phyloP scores from a whole-genome alignment of 768 basidiomycete genomes.

The Lactarius deliciosus region DNA sequence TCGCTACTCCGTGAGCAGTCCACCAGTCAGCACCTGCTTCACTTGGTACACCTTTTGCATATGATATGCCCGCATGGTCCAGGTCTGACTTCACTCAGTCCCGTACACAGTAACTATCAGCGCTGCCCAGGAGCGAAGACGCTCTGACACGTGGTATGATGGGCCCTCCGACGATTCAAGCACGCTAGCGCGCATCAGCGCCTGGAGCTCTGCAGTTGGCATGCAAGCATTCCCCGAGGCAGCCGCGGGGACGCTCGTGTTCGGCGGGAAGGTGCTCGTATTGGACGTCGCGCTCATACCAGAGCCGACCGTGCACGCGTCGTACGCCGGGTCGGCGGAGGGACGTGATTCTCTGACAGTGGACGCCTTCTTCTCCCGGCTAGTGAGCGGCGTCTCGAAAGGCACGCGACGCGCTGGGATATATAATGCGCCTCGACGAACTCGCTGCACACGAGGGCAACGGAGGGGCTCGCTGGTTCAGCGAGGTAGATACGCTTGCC shows the following conservation, averaged over 20 bases:
- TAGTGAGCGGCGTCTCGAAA: constrained; percentile 50
- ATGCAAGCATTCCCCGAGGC: constrained; percentile 24
- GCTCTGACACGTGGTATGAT: constrained; percentile 18
- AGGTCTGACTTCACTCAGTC: no score
- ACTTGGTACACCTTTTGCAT: constrained; percentile 20
- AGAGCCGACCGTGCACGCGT: constrained; percentile 65
- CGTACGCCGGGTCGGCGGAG: constrained; percentile 53
- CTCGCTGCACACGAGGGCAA: constrained; percentile 61
- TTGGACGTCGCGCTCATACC: constrained; percentile 35
- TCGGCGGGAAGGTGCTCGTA: constrained; percentile 23
- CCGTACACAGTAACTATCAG: constrained; percentile 23
- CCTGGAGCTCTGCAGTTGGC: constrained; percentile 21
- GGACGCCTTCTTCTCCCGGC: constrained; percentile 57
- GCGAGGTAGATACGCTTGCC: constrained; percentile 56
- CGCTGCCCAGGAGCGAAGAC: constrained; percentile 13
- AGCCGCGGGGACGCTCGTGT: constrained; percentile 17
- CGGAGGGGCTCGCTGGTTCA: constrained; percentile 74
- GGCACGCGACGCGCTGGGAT: constrained; percentile 58
- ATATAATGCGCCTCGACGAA: constrained; percentile 71
- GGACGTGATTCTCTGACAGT: constrained; percentile 52
- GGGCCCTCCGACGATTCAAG: constrained; percentile 16
- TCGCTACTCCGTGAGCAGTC: constrained; percentile 27
- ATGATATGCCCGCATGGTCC: no score
- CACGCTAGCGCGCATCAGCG: constrained; percentile 14
- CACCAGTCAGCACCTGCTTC: constrained; percentile 19